phyloP scores from a whole-genome alignment of 495 filamentous ascomycete genomes.

The Penicillium alfredii region DNA sequence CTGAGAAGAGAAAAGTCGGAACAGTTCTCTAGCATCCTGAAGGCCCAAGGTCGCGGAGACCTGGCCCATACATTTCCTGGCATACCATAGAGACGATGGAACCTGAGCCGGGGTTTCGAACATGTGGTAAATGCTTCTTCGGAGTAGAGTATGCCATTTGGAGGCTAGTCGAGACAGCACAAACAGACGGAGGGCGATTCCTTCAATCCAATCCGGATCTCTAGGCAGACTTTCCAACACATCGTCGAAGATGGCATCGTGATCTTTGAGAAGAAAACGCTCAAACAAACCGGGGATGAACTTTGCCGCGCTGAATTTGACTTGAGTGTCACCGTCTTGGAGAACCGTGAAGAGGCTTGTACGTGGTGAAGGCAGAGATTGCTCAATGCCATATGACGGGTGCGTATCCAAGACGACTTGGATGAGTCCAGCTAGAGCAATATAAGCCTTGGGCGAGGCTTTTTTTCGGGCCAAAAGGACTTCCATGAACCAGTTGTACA shows the following conservation, averaged over 20 bases:
- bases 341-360: constrained; percentile 72
- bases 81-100: constrained; percentile 56
- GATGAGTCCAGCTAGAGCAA: constrained; percentile 59
- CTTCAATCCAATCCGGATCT: constrained; percentile 66
- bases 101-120: constrained; percentile 80
- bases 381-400: constrained; percentile 52
- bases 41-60: constrained; percentile 63
- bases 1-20: constrained; percentile 84
- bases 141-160: constrained; percentile 71
- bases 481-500: constrained; percentile 78
- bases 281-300: constrained; percentile 70
- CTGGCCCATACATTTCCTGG: constrained; percentile 58
- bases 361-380: constrained; percentile 58
- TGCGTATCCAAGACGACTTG: constrained; percentile 59
- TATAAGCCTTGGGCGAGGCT: constrained; percentile 62
- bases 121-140: constrained; percentile 82
- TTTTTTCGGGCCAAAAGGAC: constrained; percentile 54
- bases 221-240: constrained; percentile 66
- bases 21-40: constrained; percentile 58
- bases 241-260: constrained; percentile 77
- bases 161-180: constrained; percentile 70
- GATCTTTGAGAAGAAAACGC: constrained; percentile 68
- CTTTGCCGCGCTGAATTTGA: constrained; percentile 68
- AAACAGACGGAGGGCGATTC: constrained; percentile 77
- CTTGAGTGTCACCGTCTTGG: constrained; percentile 55